Percentiles rank a stretch among this genome's conserved stretches.
These are phyloP conservation scores for Oryza meridionalis DNA, from an alignment of 176 grass and related monocot species.

Conservation along the genomic window DNA sequence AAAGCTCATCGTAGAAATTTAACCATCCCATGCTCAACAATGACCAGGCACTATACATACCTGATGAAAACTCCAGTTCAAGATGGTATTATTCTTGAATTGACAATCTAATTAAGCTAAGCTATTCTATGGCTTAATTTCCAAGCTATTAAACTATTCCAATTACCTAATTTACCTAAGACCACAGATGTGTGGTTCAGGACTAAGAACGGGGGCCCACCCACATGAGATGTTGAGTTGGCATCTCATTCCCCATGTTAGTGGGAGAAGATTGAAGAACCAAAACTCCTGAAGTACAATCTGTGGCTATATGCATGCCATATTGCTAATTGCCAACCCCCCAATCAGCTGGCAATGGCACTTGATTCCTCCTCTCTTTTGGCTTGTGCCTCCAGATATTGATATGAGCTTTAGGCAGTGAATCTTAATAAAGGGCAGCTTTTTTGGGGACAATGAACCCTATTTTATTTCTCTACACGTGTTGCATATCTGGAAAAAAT, in stretches of 20 bases:
- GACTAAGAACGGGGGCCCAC: background rate
- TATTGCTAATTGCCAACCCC: no score
- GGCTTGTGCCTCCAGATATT: background rate
- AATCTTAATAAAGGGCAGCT: background rate
- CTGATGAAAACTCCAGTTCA: background rate
- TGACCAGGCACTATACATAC: background rate
- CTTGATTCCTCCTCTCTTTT: no score
- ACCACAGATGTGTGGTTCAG: slow-evolving; percentile 19
- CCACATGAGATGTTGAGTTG: slow-evolving; percentile 37
- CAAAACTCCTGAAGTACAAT: background rate
- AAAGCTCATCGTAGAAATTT: background rate
- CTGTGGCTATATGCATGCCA: background rate
- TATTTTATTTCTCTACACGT: background rate
- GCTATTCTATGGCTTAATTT: slow-evolving; percentile 19
- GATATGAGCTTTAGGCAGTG: background rate
- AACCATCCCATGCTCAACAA: background rate
- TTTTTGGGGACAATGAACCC: background rate
- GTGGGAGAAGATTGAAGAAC: slow-evolving; percentile 17
- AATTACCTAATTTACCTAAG: background rate
- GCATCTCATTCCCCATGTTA: slow-evolving; percentile 38
- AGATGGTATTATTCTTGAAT: background rate
- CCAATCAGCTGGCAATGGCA: no score
- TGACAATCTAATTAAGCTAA: background rate
- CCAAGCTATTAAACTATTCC: slow-evolving; percentile 10
- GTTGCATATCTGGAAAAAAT: background rate